A percentile compares a stretch with the other conserved stretches of the same genome.
Evolutionary conservation across 2,329 filamentous ascomycete species (phyloP).

Genomic region (Berkeleyomyces rouxiae): DNA sequence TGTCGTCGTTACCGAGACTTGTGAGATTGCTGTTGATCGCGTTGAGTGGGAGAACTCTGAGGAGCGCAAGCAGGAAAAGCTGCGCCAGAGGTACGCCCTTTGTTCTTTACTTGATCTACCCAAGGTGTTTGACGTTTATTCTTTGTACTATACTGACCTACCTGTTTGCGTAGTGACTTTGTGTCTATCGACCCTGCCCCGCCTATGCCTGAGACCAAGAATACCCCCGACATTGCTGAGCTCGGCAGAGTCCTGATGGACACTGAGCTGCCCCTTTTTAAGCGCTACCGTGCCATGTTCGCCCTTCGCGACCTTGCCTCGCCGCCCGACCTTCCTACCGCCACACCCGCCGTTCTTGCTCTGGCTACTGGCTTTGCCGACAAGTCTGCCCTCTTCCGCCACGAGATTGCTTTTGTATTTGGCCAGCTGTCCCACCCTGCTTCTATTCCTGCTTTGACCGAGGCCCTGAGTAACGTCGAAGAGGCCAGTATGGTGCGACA

Average conservation of each 20-base stretch:
- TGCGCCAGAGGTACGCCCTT: slow-evolving; percentile 56
- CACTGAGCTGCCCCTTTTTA: slow-evolving; percentile 62
- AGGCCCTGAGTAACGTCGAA: slow-evolving; percentile 56
- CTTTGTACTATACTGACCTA: slow-evolving; percentile 18
- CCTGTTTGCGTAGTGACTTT: slow-evolving; percentile 54
- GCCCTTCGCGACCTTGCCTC: slow-evolving; percentile 87
- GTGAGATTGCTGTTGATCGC: slow-evolving; percentile 86
- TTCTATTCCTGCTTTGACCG: slow-evolving; percentile 79
- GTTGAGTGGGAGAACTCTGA: slow-evolving; percentile 84
- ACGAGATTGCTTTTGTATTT: slow-evolving; percentile 97
- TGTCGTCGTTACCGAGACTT: slow-evolving; percentile 79
- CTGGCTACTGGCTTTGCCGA: slow-evolving; percentile 76
- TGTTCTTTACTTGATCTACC: not conserved
- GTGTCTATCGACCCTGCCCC: slow-evolving; percentile 90
- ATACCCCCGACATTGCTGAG: slow-evolving; percentile 44
- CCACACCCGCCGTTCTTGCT: slow-evolving; percentile 69
- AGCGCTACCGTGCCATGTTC: slow-evolving; percentile 96
- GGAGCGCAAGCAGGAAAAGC: slow-evolving; percentile 52
- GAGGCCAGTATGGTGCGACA: slow-evolving; percentile 96
- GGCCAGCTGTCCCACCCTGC: slow-evolving; percentile 90
- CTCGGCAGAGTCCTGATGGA: slow-evolving; percentile 67
- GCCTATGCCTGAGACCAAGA: slow-evolving; percentile 55
- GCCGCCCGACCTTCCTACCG: slow-evolving; percentile 77
- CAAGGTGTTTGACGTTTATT: slow-evolving; percentile 12
- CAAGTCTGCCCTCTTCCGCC: slow-evolving; percentile 80